Evolutionary conservation across 495 filamentous ascomycete genomes (phyloP).

Genomic region (Extremus antarcticus): DNA sequence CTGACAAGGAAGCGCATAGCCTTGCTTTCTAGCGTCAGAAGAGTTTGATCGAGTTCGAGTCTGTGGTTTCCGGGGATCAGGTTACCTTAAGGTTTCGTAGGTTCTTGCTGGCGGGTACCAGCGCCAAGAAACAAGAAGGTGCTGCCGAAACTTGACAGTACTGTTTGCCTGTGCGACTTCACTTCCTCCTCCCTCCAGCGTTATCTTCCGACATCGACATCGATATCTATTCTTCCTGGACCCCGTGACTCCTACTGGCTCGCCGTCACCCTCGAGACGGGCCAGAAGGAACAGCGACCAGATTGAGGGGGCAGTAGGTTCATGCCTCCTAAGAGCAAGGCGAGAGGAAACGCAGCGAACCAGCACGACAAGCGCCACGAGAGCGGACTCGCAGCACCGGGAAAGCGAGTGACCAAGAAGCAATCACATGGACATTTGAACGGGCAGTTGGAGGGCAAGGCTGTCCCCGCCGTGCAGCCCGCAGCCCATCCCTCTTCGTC

Average conservation of each 20-base stretch:
- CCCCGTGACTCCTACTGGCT: conserved; percentile 16
- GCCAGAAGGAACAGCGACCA: conserved; percentile 7
- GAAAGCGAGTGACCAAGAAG: conserved; percentile 66
- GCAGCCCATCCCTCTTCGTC: conserved; percentile 16
- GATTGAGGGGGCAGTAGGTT: neutral
- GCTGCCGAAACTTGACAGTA: too few species aligned
- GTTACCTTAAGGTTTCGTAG: too few species aligned
- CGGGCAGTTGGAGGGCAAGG: conserved; percentile 45
- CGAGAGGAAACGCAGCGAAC: conserved; percentile 39
- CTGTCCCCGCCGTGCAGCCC: conserved; percentile 33
- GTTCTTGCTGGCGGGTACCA: too few species aligned
- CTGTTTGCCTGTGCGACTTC: too few species aligned
- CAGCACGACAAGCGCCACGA: conserved; percentile 73
- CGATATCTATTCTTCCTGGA: neutral
- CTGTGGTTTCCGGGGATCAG: too few species aligned
- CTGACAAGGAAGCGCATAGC: too few species aligned
- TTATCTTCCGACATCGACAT: neutral
- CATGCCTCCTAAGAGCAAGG: conserved; percentile 61
- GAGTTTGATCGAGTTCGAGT: too few species aligned
- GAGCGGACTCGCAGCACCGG: conserved; percentile 74
- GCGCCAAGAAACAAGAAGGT: too few species aligned
- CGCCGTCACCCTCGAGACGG: conserved; percentile 12
- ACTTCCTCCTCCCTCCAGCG: neutral
- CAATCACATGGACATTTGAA: conserved; percentile 53
- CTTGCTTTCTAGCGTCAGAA: too few species aligned